Conservation (phyloP, 2,329 filamentous ascomycete genomes). For the Pleoardoris graminearum region DNA sequence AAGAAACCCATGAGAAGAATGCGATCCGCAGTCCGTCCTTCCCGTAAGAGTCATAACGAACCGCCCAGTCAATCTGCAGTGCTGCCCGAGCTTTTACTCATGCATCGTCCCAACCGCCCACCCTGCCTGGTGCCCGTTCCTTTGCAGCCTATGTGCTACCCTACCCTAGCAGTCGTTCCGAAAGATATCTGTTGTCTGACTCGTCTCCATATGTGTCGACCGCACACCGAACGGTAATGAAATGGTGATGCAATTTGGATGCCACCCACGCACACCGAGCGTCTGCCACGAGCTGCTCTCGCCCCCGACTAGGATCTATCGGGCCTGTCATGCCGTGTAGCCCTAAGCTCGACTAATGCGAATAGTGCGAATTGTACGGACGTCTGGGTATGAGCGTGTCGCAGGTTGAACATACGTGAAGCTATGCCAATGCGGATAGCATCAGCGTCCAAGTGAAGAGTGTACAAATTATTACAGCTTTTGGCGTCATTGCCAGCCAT, state of each 20-base stretch:
- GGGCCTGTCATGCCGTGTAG: conserved; percentile 12
- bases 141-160: not conserved
- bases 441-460: conserved; percentile 7
- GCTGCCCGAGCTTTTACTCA: not conserved
- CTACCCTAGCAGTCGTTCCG: not conserved
- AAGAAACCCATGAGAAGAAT: too few species aligned
- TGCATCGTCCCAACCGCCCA: not conserved
- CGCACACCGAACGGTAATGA: conserved; percentile 1
- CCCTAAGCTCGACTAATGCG: conserved; percentile 1
- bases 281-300: not conserved
- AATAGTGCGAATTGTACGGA: conserved; percentile 8
- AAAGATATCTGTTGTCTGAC: not conserved
- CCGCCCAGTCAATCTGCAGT: not conserved
- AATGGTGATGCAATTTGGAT: conserved; percentile 13
- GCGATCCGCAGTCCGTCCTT: not conserved
- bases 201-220: not conserved
- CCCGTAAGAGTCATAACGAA: not conserved
- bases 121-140: not conserved
- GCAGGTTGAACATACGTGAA: not conserved
- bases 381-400: conserved; percentile 2
- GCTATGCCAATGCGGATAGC: conserved; percentile 1
- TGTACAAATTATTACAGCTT: conserved; percentile 14
- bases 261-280: not conserved
- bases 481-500: conserved; percentile 63
- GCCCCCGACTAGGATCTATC: conserved; percentile 9